phyloP scores from a whole-genome alignment of 2,329 filamentous ascomycete species.

The Salinomyces thailandicus region DNA sequence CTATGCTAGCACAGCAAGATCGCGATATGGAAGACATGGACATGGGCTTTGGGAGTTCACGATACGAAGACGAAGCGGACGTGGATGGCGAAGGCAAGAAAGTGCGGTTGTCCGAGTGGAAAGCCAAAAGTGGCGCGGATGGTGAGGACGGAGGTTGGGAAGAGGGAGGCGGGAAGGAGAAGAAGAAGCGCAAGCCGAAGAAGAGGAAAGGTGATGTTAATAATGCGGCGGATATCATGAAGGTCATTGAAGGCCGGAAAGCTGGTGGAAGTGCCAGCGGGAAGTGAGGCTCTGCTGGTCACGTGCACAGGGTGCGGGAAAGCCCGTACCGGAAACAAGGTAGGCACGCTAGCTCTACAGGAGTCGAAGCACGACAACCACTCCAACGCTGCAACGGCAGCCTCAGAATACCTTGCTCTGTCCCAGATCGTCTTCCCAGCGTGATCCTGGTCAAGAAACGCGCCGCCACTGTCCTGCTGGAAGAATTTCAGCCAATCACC shows the following conservation, averaged over 20 bases:
- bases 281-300: conserved; percentile 17
- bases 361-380: conserved; percentile 5
- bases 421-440: too few relatives aligned
- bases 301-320: background rate
- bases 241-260: conserved; percentile 24
- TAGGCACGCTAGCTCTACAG: conserved; percentile 3
- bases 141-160: conserved; percentile 44
- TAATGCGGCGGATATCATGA: conserved; percentile 24
- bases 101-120: conserved; percentile 59
- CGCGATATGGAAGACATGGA: conserved; percentile 87
- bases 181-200: conserved; percentile 68
- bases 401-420: too few relatives aligned
- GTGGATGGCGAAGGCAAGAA: conserved; percentile 49
- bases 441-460: too few relatives aligned
- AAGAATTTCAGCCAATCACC: too few relatives aligned
- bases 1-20: conserved; percentile 60
- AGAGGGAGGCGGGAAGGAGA: conserved; percentile 57
- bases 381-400: too few relatives aligned
- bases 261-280: conserved; percentile 10
- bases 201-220: conserved; percentile 39
- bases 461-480: too few relatives aligned
- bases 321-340: background rate
- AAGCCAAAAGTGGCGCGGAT: conserved; percentile 39
- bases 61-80: conserved; percentile 81
- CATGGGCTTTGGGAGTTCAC: conserved; percentile 81